A percentile compares a stretch with the other conserved stretches of the same genome.
These are phyloP conservation scores for Geotrichum citri-aurantii DNA, from an alignment of 1,139 yeast species.

Conservation along the genomic window DNA sequence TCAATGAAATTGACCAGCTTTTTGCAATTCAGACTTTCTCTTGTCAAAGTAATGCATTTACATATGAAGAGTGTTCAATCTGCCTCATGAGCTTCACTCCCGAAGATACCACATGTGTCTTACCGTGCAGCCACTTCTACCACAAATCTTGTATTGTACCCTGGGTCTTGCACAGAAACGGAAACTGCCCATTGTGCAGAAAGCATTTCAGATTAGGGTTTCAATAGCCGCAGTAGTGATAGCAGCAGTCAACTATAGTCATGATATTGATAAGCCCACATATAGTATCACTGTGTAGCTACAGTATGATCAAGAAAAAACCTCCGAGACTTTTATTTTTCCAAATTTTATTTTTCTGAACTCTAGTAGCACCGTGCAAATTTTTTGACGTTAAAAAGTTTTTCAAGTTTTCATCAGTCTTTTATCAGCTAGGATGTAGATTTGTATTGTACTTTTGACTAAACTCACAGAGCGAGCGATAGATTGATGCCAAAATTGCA, in stretches of 20 bases:
- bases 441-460: no score
- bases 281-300: not conserved
- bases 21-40: not conserved
- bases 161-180: slow-evolving; percentile 7
- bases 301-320: not conserved
- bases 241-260: not conserved
- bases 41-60: not conserved
- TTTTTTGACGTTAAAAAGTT: no score
- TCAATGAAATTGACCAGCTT: slow-evolving; percentile 6
- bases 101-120: not conserved
- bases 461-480: no score
- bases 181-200: slow-evolving; percentile 12
- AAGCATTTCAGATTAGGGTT: not conserved
- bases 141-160: slow-evolving; percentile 3
- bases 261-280: not conserved
- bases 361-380: not conserved
- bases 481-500: no score
- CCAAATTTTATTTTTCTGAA: not conserved
- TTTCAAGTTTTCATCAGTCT: no score
- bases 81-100: not conserved
- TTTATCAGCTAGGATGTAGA: no score
- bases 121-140: slow-evolving; percentile 6
- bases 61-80: not conserved
- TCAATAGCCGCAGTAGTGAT: not conserved
- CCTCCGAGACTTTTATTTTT: not conserved